These are phyloP conservation scores for Murraya koenigii DNA, from an alignment of 345 rosid genomes.

Conservation along the genomic window DNA sequence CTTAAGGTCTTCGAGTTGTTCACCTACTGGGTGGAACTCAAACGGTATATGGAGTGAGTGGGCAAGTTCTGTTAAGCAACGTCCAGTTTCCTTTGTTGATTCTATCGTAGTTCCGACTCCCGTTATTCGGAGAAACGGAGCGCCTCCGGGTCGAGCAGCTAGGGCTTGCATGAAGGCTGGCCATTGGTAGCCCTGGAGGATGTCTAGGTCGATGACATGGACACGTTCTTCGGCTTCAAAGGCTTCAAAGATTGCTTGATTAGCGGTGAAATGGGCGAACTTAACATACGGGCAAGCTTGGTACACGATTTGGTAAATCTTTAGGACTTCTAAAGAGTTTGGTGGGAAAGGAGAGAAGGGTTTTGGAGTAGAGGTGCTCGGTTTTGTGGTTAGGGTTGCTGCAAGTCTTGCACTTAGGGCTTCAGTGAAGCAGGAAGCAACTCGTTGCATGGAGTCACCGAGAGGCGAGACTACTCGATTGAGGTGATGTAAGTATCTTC, in stretches of 20 bases:
- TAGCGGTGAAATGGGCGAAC: conserved; percentile 72
- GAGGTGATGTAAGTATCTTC: conserved; percentile 55
- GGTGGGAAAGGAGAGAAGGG: conserved; percentile 46
- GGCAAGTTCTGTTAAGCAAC: conserved; percentile 59
- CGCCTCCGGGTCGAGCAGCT: conserved; percentile 52
- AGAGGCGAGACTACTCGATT: conserved; percentile 56
- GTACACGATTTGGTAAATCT: conserved; percentile 60
- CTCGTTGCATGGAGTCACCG: conserved; percentile 69
- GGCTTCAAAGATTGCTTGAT: conserved; percentile 68
- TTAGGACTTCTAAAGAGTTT: conserved; percentile 53
- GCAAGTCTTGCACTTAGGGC: conserved; percentile 58
- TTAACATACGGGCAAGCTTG: conserved; percentile 68
- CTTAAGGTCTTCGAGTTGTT: conserved; percentile 50
- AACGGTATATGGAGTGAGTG: conserved; percentile 64
- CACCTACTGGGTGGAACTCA: conserved; percentile 59
- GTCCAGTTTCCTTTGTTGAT: conserved; percentile 49
- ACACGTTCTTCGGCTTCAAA: conserved; percentile 74
- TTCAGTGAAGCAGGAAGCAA: conserved; percentile 66
- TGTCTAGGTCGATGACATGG: conserved; percentile 65
- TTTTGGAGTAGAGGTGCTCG: conserved; percentile 27
- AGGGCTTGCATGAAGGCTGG: conserved; percentile 81
- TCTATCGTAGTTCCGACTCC: conserved; percentile 51
- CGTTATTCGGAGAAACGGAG: conserved; percentile 60
- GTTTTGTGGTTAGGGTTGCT: conserved; percentile 39
- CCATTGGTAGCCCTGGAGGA: conserved; percentile 76